Base-by-base conservation (phyloP, 23 red algal genomes). In the Cyanidiococcus yangmingshanensis region DNA sequence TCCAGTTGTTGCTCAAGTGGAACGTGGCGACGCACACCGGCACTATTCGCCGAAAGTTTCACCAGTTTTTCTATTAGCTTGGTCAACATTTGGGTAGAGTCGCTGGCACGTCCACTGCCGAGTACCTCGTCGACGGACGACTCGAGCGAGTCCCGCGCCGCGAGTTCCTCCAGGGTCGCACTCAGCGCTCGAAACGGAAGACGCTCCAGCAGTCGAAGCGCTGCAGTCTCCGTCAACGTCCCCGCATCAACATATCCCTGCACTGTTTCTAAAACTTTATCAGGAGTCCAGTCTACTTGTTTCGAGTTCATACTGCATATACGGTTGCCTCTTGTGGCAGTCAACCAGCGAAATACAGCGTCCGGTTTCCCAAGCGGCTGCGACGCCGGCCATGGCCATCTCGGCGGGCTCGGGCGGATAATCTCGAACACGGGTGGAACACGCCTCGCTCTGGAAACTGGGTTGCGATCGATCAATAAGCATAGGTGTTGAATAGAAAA, bases 81-180 rank as follows among this genome's bases (percentile, higher is more conserved):
- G 16, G 32, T 35, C 27, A 71, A 71, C 7, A 71, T 30, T 7
- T 35, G 63, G 16, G 27, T 71, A 7, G 21, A 25, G 7, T 71
- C 63, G 27, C 3, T 3, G 7, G 12, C 27, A 29, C 27, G 3
- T 3, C 27, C 63, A 35, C 3, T 3, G 32, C 16, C 12, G 7
- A 32, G 16, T 7, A 12, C 63, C 12, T 71, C 63, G 32, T 30
- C 27, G 63, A 17, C 63, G 7, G 21, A 25, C 3, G 63, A 3
- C 63, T 71, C 63, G 63, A 25, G 63, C 63, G 32, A 35, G 16
- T 12, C 63, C n/a, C 63, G 63, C 63, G 7, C 63, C 63, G 63
- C 63, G 63, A 27, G 27, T 29, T 35, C 63, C 63, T 71, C 63
- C 63, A 71, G 32, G 7, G n/a, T 71, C n/a, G 12, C 7, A 30